Conservation (phyloP, 2,329 filamentous ascomycete genomes). For the Rhynchosporium agropyri region DNA sequence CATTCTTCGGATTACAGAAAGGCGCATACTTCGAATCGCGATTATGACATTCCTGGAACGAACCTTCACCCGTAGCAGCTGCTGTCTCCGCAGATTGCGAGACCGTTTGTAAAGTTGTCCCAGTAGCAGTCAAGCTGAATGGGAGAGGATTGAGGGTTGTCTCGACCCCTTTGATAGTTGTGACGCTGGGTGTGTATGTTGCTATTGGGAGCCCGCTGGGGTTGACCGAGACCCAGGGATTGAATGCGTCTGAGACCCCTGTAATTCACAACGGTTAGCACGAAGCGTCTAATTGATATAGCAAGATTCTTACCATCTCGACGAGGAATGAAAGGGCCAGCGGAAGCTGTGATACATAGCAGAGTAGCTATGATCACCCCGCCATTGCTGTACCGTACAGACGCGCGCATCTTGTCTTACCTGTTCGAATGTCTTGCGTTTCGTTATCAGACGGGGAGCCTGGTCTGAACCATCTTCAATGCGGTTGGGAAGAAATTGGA, state of each 20-base stretch:
- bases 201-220: constrained; percentile 34
- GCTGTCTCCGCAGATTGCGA: constrained; percentile 26
- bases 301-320: constrained; percentile 7
- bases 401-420: constrained; percentile 2
- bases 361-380: constrained; percentile 8
- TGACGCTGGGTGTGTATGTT: constrained; percentile 37
- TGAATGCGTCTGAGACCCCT: constrained; percentile 21
- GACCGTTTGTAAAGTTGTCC: constrained; percentile 25
- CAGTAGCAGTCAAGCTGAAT: constrained; percentile 31
- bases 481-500: too few species aligned
- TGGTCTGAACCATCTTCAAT: too few species aligned
- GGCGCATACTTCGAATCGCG: constrained; percentile 36
- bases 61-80: constrained; percentile 34
- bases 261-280: background rate
- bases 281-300: background rate
- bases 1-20: constrained; percentile 40
- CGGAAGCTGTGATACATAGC: constrained; percentile 14
- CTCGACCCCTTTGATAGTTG: constrained; percentile 32
- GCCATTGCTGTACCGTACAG: background rate
- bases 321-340: background rate
- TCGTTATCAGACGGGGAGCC: background rate
- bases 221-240: constrained; percentile 38
- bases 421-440: background rate
- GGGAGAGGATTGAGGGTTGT: constrained; percentile 35
- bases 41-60: constrained; percentile 40